phyloP scores from a whole-genome alignment of 345 rosid species.

The Erodium maritimum region DNA sequence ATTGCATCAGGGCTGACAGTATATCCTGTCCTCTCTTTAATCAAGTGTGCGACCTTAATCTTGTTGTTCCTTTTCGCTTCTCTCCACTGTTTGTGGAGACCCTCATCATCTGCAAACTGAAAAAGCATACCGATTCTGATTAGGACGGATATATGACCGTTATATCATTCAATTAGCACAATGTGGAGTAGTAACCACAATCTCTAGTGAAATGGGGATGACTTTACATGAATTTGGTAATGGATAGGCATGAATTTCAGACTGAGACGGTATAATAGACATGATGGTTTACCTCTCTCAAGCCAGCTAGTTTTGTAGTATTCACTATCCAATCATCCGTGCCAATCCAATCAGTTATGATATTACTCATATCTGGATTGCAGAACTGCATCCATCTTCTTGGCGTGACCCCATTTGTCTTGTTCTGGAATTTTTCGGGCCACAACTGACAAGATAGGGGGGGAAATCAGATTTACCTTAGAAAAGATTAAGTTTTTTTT shows the following conservation, averaged over 20 bases:
- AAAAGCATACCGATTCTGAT: slow-evolving; percentile 13
- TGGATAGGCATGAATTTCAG: not conserved
- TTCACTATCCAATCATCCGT: slow-evolving; percentile 34
- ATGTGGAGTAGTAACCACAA: too few relatives aligned
- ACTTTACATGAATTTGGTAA: too few relatives aligned
- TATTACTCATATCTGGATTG: slow-evolving; percentile 32
- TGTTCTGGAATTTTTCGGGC: slow-evolving; percentile 46
- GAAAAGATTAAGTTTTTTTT: too few relatives aligned
- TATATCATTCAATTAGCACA: too few relatives aligned
- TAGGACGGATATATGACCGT: slow-evolving; percentile 3
- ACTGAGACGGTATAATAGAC: not conserved
- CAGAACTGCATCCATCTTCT: slow-evolving; percentile 49
- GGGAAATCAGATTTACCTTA: too few relatives aligned
- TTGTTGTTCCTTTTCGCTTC: slow-evolving; percentile 60
- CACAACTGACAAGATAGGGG: slow-evolving; percentile 22
- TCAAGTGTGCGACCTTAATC: slow-evolving; percentile 49
- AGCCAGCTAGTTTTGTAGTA: slow-evolving; percentile 22
- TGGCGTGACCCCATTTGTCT: slow-evolving; percentile 48
- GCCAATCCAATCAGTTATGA: slow-evolving; percentile 38
- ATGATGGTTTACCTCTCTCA: slow-evolving; percentile 19
- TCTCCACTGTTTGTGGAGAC: slow-evolving; percentile 58
- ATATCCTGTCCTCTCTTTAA: slow-evolving; percentile 67
- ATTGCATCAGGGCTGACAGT: slow-evolving; percentile 63
- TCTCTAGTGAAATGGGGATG: too few relatives aligned
- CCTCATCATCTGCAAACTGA: slow-evolving; percentile 64